Evolutionary conservation across 1,139 yeast species (phyloP).

Genomic region (Kluyveromyces sp.): DNA sequence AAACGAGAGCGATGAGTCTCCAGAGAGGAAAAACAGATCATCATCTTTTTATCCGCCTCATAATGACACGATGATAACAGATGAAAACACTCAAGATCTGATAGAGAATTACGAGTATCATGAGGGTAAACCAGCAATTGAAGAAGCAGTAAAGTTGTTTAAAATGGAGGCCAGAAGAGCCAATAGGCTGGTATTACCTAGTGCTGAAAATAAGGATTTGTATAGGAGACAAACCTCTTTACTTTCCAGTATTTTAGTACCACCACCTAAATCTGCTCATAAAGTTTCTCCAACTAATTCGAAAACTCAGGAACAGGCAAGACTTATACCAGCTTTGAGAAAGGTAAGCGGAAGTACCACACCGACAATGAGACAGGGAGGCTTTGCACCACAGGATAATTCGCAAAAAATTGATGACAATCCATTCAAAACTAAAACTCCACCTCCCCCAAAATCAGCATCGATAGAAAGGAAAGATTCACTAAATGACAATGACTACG

Average conservation of each 20-base stretch:
- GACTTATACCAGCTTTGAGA: constrained; percentile 9
- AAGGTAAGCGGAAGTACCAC: constrained; percentile 7
- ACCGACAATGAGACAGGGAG: neutral
- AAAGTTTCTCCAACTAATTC: neutral
- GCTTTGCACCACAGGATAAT: neutral
- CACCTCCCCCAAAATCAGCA: neutral
- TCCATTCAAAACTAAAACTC: neutral
- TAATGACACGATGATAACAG: neutral
- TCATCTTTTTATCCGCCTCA: neutral
- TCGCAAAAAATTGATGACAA: neutral
- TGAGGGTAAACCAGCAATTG: constrained; percentile 16
- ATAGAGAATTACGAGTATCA: constrained; percentile 7
- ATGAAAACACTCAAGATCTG: neutral
- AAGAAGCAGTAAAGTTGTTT: constrained; percentile 16
- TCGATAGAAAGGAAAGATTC: neutral
- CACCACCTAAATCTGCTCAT: constrained; percentile 1
- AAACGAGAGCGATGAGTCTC: neutral
- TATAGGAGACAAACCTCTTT: constrained; percentile 12
- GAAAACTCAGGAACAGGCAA: neutral
- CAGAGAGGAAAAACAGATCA: neutral
- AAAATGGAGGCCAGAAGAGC: constrained; percentile 12
- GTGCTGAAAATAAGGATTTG: constrained; percentile 10
- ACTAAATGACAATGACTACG: neutral
- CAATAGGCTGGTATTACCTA: constrained; percentile 4
- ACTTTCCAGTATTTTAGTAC: constrained; percentile 7